phyloP scores from a whole-genome alignment of 345 rosid species.

The Zanthoxylum bungeanum region DNA sequence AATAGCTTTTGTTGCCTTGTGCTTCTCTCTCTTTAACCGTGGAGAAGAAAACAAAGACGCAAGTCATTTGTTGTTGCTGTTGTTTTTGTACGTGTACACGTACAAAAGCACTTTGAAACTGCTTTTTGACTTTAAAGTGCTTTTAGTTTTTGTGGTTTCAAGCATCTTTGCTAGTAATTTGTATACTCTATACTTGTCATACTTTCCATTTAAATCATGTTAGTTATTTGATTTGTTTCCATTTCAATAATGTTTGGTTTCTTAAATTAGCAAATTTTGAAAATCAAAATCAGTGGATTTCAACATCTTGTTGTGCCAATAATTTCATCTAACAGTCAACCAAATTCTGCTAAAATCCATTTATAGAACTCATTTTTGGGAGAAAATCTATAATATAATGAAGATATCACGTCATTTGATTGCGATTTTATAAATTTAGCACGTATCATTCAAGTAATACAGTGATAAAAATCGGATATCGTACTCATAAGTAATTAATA shows the following conservation, averaged over 20 bases:
- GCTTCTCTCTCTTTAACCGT: constrained; percentile 12
- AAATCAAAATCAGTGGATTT: not conserved
- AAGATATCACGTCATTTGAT: too few species aligned
- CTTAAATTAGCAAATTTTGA: not conserved
- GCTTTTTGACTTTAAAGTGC: not conserved
- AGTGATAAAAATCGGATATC: too few species aligned
- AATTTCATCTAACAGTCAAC: too few species aligned
- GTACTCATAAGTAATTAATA: too few species aligned
- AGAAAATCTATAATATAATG: too few species aligned
- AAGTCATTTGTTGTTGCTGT: not conserved
- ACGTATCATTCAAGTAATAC: too few species aligned
- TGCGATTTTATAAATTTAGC: too few species aligned
- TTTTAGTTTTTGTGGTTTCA: not conserved
- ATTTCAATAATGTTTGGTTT: too few species aligned
- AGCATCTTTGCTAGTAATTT: not conserved
- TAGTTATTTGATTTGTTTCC: too few species aligned
- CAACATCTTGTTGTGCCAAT: too few species aligned
- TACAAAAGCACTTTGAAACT: not conserved
- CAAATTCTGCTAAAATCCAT: not conserved
- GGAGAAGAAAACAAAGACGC: constrained; percentile 30
- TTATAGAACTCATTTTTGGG: too few species aligned
- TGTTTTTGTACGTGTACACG: not conserved
- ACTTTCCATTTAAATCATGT: not conserved
- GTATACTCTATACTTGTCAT: not conserved
- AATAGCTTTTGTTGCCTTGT: constrained; percentile 5